A percentile compares a stretch with the other conserved stretches of the same genome.
Conservation (phyloP, 176 grass and related monocot species). For the Cenchrus americanus region DNA sequence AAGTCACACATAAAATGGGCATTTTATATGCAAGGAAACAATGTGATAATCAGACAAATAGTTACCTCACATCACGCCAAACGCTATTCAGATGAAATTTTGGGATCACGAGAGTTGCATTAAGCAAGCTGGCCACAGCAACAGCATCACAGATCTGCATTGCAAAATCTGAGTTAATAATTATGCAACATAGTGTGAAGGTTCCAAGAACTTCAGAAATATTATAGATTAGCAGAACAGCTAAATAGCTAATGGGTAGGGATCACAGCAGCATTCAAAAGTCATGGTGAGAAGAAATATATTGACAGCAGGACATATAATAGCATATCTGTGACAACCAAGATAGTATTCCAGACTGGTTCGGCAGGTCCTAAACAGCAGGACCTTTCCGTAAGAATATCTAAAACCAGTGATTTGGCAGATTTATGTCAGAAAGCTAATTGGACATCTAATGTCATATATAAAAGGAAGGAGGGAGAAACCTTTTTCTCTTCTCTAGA, state of each 20-base stretch:
- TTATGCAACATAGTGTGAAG: conserved; percentile 32
- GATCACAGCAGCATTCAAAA: not conserved
- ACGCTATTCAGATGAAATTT: conserved; percentile 95
- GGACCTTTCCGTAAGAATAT: not conserved
- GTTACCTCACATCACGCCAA: conserved; percentile 90
- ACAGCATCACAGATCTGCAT: conserved; percentile 95
- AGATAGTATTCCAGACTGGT: conserved; percentile 12
- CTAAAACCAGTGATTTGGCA: not conserved
- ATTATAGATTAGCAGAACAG: conserved; percentile 17
- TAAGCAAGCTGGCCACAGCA: conserved; percentile 84
- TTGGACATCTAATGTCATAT: not conserved
- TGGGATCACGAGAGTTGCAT: conserved; percentile 97
- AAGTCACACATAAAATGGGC: conserved; percentile 7
- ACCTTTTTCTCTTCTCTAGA: not conserved
- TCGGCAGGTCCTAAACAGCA: not conserved
- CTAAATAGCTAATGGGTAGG: not conserved
- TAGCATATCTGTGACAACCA: conserved; percentile 6
- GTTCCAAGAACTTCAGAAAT: conserved; percentile 37
- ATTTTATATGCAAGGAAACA: not conserved
- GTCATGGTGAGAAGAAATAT: conserved; percentile 28
- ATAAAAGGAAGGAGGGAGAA: not conserved
- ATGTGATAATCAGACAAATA: conserved; percentile 7
- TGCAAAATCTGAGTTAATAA: conserved; percentile 37
- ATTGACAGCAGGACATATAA: not conserved
- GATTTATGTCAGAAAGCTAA: not conserved